Evolutionary conservation across 164 flowering plant species (phyloP), one percentile per base, ranked within the genome.

Genomic region (Tinospora cordifolia): DNA sequence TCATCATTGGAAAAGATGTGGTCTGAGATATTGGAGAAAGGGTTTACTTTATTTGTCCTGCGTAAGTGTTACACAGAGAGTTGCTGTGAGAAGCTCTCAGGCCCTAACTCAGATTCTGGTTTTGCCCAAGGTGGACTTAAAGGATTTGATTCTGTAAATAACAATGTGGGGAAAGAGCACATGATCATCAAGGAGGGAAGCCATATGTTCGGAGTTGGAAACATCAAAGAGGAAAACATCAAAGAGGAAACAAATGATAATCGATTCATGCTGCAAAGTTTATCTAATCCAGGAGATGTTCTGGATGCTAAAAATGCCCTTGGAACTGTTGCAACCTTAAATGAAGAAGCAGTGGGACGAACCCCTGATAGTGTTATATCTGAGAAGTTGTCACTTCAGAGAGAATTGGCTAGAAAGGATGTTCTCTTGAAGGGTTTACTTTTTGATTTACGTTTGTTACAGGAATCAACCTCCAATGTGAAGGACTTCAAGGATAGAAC

Each of bases 391-490:
- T 81, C 75, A 8, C 87, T 90, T 19, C 76, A 75, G 81, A 82
- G 76, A 71, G 90, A 88, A 74, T 59, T 90, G 75, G 75, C 77
- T 44, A 77, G 90, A 57, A 88, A 90, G 78, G 85, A 87, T 38
- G 76, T 58, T 69, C 69, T 87, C 59, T 80, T 87, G 74, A 84
- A 87, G 74, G 98, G 96, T 71, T 73, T 92, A 74, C 86, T 87
- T 65, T 87, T 92, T 77, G 98, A 92, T 77, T 74, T 92, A 46
- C 87, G 87, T 57, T 78, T 92, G 83, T 72, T 92, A 69, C 98
- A 92, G 72, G 97, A 92, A 76, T 85, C 95, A 69, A 81, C 88
- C n/a, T 85, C 93, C 26, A 78, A 79, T 74, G 81, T 72, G 13
- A 87, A 81, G 76, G 90, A 88, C 71, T 66, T 78, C 30, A 86